A percentile compares a stretch with the other conserved stretches of the same genome.
These are phyloP conservation scores for Scenedesmus sp. DNA, from an alignment of 163 green algal genomes.

Conservation along the genomic window DNA sequence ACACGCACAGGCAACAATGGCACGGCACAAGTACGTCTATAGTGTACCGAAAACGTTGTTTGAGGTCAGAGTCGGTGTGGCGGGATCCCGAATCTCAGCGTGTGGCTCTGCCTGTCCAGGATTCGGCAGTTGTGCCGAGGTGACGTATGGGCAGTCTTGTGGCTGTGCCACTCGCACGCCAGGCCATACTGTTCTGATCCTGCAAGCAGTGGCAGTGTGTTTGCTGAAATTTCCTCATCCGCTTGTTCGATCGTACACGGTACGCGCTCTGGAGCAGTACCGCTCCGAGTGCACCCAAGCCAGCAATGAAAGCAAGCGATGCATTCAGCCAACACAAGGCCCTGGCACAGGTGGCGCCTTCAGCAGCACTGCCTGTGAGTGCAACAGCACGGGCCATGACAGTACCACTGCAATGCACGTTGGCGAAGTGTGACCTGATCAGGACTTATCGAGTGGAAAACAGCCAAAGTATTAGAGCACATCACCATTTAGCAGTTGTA, in stretches of 20 bases:
- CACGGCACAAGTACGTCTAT: background rate
- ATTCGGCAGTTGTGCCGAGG: background rate
- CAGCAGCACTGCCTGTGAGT: conserved; percentile 11
- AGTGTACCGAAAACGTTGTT: background rate
- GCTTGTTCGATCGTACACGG: background rate
- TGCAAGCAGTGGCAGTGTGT: background rate
- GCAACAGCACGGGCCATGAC: background rate
- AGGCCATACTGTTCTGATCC: background rate
- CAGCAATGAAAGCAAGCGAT: background rate
- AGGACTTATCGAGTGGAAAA: background rate
- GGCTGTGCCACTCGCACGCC: background rate
- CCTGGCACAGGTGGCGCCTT: background rate
- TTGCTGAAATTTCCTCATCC: background rate
- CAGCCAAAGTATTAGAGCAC: no score
- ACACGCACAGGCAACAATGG: background rate
- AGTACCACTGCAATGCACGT: background rate
- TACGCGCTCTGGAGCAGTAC: background rate
- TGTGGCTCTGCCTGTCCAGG: background rate
- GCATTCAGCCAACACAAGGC: background rate
- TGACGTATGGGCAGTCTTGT: conserved; percentile 1
- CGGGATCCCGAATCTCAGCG: background rate
- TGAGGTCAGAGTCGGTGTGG: background rate
- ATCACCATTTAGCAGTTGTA: background rate
- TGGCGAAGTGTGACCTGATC: background rate
- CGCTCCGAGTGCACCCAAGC: background rate